These are phyloP conservation scores for Naganishia vishniacii DNA, from an alignment of 768 basidiomycete species.

Conservation along the genomic window DNA sequence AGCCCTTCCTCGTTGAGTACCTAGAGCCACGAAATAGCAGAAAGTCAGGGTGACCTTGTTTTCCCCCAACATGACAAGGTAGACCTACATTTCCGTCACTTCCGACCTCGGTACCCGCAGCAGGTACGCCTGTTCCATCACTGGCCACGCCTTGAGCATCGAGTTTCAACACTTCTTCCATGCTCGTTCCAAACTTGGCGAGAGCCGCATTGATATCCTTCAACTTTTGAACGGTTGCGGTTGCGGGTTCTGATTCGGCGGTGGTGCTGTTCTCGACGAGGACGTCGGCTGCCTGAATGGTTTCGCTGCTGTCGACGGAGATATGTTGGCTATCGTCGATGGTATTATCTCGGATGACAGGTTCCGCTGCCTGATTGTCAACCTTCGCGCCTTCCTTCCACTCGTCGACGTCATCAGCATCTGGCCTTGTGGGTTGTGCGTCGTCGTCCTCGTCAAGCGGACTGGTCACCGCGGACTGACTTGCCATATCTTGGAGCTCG, in stretches of 20 bases:
- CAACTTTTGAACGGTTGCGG: neutral
- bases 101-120: neutral
- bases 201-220: neutral
- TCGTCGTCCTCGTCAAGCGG: neutral
- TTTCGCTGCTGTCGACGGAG: neutral
- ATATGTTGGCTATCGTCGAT: neutral
- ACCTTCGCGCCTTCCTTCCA: no score
- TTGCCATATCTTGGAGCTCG: neutral
- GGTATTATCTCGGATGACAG: no score
- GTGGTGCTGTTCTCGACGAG: neutral
- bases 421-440: no score
- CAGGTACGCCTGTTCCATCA: neutral
- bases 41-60: no score
- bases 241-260: neutral
- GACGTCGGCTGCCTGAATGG: no score
- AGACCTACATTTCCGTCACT: neutral
- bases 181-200: neutral
- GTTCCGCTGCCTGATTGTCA: no score
- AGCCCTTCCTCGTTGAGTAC: slow-evolving; percentile 29
- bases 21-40: neutral
- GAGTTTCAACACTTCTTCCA: neutral
- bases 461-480: neutral
- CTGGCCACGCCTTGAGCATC: neutral
- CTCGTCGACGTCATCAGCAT: no score
- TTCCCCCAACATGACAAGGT: neutral